Base-by-base conservation (phyloP, 345 rosid genomes). In the Eucalyptus polybractea region DNA sequence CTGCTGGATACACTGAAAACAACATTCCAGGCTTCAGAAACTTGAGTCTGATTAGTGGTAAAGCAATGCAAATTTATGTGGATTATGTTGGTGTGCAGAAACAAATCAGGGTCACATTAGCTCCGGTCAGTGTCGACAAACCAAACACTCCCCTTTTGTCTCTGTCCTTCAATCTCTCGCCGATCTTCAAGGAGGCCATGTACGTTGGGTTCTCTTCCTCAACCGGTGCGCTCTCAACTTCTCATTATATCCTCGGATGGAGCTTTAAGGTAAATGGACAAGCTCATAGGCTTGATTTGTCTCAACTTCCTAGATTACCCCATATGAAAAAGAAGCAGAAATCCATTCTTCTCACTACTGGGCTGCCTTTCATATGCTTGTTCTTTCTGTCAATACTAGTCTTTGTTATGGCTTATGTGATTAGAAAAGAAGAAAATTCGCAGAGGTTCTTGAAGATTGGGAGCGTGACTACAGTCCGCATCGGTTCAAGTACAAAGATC, bases 171-270 rank as follows among this genome's bases (percentile, higher is more conserved):
- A 96, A 95, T 92, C 92, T 96, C 62, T 92, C 95, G 6, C 5
- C 87, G 6, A n/a, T 92, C 80, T 7, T 96, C 50, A 29, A 9
- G 11, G 72, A 89, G 16, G 50, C 76, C 11, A 94, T 94, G 96
- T 94, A 49, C 51, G 94, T 95, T 24, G 99, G 99, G 8, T 95
- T 95, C 90, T 96, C 97, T 15, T 93, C 97, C 5, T 87, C 98
- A 4, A 93, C 97, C 1, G 98, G 97, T 13, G 81, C 93, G 4
- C 37, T 40, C 58, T 76, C 90, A n/a, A 19, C 87, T 13, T 76
- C 92, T 12, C 9, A 54, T 54, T 54, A 54, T 21, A 21, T 21
- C 58, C 25, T 21, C 25, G 58, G 58, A 54, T 54, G 58, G 25
- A 21, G 25, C 25, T 54, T 54, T 3, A 8, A 7, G 58, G 25